Percentiles rank a stretch among this genome's conserved stretches.
Evolutionary conservation across 2,329 filamentous ascomycete species (phyloP).

Genomic region (Tolypocladium tropicale): DNA sequence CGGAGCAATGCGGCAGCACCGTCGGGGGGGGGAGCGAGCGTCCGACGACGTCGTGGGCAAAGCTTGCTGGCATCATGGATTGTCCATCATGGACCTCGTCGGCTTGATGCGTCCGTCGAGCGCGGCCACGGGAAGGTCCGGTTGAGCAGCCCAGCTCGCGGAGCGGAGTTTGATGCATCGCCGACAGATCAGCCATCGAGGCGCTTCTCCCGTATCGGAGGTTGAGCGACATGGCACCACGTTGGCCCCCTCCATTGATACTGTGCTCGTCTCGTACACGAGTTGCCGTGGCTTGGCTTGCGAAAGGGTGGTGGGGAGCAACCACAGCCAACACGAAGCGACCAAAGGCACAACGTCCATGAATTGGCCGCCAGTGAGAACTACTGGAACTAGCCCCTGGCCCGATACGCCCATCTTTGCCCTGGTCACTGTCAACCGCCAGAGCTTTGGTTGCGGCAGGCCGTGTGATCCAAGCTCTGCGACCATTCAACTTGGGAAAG

Average conservation of each 20-base stretch:
- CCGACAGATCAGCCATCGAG: background rate
- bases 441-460: background rate
- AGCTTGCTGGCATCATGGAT: background rate
- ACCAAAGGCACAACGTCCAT: background rate
- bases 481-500: background rate
- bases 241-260: background rate
- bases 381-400: slow-evolving; percentile 1
- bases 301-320: slow-evolving; percentile 17
- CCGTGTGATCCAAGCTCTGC: background rate
- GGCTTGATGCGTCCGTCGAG: no score
- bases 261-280: no score
- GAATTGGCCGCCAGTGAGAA: background rate
- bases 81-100: background rate
- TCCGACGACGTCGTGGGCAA: background rate
- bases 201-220: background rate
- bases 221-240: background rate
- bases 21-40: background rate
- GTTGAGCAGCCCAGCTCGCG: background rate
- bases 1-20: background rate
- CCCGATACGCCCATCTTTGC: background rate
- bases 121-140: background rate
- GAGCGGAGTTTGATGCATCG: background rate
- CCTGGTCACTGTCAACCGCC: no score
- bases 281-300: slow-evolving; percentile 5
- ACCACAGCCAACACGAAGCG: slow-evolving; percentile 21